Evolutionary conservation across 2,329 filamentous ascomycete species (phyloP).

Genomic region (Thermomyces lanuginosus): DNA sequence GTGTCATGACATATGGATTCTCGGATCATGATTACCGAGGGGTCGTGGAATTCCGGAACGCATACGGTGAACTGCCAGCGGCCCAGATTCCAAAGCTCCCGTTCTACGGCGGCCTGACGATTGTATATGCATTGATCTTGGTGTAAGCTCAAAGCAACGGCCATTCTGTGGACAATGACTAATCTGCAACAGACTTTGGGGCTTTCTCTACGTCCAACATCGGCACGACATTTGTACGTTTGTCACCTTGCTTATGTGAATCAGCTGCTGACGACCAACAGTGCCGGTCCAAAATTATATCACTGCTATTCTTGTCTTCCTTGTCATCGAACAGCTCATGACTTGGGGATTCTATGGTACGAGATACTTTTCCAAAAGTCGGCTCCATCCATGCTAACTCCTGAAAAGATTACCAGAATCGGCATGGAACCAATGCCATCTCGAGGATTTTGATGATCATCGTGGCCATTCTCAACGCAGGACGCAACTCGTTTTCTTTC

Average conservation of each 20-base stretch:
- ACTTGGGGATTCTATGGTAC: slow-evolving; percentile 93
- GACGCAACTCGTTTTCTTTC: slow-evolving; percentile 93
- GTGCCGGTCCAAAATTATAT: slow-evolving; percentile 98
- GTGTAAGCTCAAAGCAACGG: slow-evolving; percentile 44
- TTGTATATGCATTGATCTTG: slow-evolving; percentile 77
- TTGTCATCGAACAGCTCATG: slow-evolving; percentile 92
- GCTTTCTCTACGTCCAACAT: slow-evolving; percentile 87
- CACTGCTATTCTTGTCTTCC: slow-evolving; percentile 84
- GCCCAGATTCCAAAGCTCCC: slow-evolving; percentile 93
- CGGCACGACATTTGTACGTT: slow-evolving; percentile 63
- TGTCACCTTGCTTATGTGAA: not conserved
- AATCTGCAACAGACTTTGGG: slow-evolving; percentile 60
- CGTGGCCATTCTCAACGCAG: slow-evolving; percentile 85
- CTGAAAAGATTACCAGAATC: slow-evolving; percentile 67
- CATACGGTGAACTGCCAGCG: slow-evolving; percentile 87
- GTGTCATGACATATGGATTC: slow-evolving; percentile 63
- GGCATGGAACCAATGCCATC: slow-evolving; percentile 65
- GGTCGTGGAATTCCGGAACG: slow-evolving; percentile 82
- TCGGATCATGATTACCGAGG: slow-evolving; percentile 55
- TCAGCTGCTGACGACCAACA: slow-evolving; percentile 26
- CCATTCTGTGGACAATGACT: too few relatives aligned
- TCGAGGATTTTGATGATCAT: slow-evolving; percentile 77
- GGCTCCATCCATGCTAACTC: slow-evolving; percentile 18
- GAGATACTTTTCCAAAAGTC: slow-evolving; percentile 8
- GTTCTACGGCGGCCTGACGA: slow-evolving; percentile 88